A percentile compares a stretch with the other conserved stretches of the same genome.
Conservation (phyloP, 352 stramenopile species). For the Pythium sp. region DNA sequence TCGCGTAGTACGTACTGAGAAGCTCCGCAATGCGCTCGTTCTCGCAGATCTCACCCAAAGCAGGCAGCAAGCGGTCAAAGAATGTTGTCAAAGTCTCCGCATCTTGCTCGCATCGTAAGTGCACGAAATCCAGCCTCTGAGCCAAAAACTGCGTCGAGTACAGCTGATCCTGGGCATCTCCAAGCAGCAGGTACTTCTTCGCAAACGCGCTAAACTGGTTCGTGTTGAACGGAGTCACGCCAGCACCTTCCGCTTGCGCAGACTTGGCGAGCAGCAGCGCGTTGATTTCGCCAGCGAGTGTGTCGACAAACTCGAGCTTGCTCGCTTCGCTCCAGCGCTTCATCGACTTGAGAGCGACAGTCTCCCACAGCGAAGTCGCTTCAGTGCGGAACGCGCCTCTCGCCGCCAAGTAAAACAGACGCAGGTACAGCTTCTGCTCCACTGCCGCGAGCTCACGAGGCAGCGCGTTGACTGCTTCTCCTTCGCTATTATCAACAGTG, state of each 20-base stretch:
- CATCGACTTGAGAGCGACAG: constrained; percentile 31
- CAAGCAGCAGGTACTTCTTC: constrained; percentile 48
- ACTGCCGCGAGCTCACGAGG: constrained; percentile 51
- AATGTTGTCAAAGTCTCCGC: constrained; percentile 26
- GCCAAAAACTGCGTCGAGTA: constrained; percentile 30
- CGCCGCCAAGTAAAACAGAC: constrained; percentile 59
- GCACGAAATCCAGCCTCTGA: constrained; percentile 50
- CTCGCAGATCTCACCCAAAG: constrained; percentile 59
- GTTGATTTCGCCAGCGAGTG: constrained; percentile 55
- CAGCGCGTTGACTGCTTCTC: constrained; percentile 16
- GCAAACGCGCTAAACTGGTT: constrained; percentile 50
- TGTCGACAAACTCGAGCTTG: constrained; percentile 38
- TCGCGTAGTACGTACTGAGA: constrained; percentile 40
- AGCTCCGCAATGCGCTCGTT: constrained; percentile 35
- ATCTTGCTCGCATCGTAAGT: constrained; percentile 31
- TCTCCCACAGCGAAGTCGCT: constrained; percentile 46
- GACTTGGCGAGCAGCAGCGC: constrained; percentile 35
- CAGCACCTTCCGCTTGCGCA: constrained; percentile 4
- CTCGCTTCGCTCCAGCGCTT: constrained; percentile 39
- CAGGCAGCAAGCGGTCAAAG: constrained; percentile 48
- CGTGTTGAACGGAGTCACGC: constrained; percentile 33
- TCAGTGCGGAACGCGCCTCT: constrained; percentile 49
- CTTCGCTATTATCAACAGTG: not conserved
- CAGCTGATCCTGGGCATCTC: constrained; percentile 28
- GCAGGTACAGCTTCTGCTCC: constrained; percentile 49